Conservation (phyloP, 768 basidiomycete species). For the Tulasnella sp. region DNA sequence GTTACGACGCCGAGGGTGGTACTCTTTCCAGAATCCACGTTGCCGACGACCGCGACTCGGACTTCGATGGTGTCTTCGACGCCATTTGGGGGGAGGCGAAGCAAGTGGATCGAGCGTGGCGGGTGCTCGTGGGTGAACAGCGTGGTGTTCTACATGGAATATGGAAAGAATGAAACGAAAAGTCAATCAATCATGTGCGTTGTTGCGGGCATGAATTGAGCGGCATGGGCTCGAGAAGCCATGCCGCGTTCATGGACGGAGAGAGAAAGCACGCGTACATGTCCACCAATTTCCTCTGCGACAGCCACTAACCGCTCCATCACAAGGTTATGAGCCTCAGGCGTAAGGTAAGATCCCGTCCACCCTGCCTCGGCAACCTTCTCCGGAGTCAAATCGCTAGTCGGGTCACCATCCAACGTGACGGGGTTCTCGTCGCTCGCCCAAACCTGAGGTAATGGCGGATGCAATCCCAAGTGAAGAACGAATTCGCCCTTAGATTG, state of each 20-base stretch:
- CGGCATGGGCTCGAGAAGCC: neutral
- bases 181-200: neutral
- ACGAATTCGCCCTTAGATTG: constrained; percentile 69
- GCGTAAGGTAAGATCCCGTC: constrained; percentile 50
- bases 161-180: neutral
- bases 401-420: constrained; percentile 37
- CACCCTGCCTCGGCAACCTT: constrained; percentile 43
- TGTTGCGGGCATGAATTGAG: neutral
- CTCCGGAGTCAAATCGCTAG: constrained; percentile 37
- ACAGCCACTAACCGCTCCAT: constrained; percentile 43
- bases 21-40: constrained; percentile 74
- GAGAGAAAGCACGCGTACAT: constrained; percentile 44
- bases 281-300: constrained; percentile 76
- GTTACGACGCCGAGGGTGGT: constrained; percentile 93
- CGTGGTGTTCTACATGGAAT: constrained; percentile 48
- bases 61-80: constrained; percentile 84
- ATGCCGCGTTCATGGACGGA: neutral
- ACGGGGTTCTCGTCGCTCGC: constrained; percentile 28
- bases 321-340: constrained; percentile 51
- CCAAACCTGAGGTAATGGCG: constrained; percentile 55
- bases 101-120: constrained; percentile 56
- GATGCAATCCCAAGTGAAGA: constrained; percentile 65
- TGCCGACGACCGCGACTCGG: constrained; percentile 92
- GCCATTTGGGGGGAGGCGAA: constrained; percentile 71
- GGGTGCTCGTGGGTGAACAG: constrained; percentile 46